These are phyloP conservation scores for Microdochium paspali DNA, from an alignment of 2,329 filamentous ascomycete species.

Conservation along the genomic window DNA sequence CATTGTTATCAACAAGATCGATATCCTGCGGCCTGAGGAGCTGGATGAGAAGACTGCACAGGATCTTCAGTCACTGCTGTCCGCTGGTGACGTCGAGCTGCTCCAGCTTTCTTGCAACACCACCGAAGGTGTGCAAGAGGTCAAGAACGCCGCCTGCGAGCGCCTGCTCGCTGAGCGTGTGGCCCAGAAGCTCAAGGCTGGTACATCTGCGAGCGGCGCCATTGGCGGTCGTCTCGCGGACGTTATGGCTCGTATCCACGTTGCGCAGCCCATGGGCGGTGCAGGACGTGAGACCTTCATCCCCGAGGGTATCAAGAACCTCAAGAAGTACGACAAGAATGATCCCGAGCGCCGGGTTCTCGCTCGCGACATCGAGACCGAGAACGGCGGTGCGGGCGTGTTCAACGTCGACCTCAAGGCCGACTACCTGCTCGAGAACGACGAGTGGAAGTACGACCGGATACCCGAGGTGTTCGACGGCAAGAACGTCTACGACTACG, in stretches of 20 bases:
- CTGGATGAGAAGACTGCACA: slow-evolving; percentile 70
- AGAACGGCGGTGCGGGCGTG: slow-evolving; percentile 90
- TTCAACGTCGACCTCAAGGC: slow-evolving; percentile 89
- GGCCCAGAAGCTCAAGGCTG: slow-evolving; percentile 90
- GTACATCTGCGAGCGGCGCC: slow-evolving; percentile 65
- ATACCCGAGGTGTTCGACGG: slow-evolving; percentile 91
- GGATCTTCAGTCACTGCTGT: slow-evolving; percentile 70
- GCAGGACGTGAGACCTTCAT: slow-evolving; percentile 74
- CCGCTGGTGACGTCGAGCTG: slow-evolving; percentile 83
- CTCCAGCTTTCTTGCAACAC: slow-evolving; percentile 93
- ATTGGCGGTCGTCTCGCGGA: slow-evolving; percentile 79
- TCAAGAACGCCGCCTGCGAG: slow-evolving; percentile 93
- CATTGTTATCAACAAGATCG: slow-evolving; percentile 97
- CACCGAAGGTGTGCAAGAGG: slow-evolving; percentile 83
- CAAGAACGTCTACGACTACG: slow-evolving; percentile 95
- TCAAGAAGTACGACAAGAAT: slow-evolving; percentile 82
- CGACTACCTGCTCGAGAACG: slow-evolving; percentile 78
- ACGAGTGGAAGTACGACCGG: slow-evolving; percentile 93
- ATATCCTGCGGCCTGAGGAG: slow-evolving; percentile 80
- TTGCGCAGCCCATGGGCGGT: slow-evolving; percentile 85
- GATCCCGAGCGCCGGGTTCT: slow-evolving; percentile 78
- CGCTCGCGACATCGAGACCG: slow-evolving; percentile 79
- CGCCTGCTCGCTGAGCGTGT: slow-evolving; percentile 87
- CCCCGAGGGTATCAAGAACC: slow-evolving; percentile 70
- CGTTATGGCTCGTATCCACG: slow-evolving; percentile 89